A percentile compares a stretch with the other conserved stretches of the same genome.
Conservation (phyloP, 2,329 filamentous ascomycete species). For the Shiraia bambusicola region DNA sequence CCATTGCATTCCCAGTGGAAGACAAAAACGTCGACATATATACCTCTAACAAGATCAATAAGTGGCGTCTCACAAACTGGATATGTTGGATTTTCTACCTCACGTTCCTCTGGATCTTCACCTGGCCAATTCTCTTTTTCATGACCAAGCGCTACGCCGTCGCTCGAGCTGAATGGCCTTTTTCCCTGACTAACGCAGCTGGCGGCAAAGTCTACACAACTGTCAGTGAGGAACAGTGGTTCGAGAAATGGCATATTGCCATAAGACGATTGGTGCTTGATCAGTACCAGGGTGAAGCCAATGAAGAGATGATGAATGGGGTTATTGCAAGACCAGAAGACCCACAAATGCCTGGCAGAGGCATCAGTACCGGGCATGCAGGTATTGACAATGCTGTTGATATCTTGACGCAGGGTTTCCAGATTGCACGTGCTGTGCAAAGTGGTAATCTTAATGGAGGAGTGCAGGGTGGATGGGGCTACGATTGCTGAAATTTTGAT, state of each 20-base stretch:
- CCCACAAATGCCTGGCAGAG: conserved; percentile 34
- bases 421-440: conserved; percentile 33
- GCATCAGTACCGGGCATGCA: conserved; percentile 28
- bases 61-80: conserved; percentile 65
- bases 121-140: conserved; percentile 71
- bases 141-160: conserved; percentile 68
- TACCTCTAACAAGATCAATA: conserved; percentile 62
- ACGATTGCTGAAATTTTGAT: conserved; percentile 26
- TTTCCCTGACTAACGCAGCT: conserved; percentile 43
- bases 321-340: conserved; percentile 48
- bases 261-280: conserved; percentile 62
- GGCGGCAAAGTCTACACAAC: conserved; percentile 53
- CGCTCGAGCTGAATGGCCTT: conserved; percentile 62
- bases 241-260: conserved; percentile 62
- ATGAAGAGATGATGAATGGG: conserved; percentile 46
- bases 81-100: conserved; percentile 66
- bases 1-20: conserved; percentile 61
- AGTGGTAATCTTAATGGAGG: conserved; percentile 22
- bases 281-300: conserved; percentile 57
- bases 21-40: conserved; percentile 63
- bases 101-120: conserved; percentile 67
- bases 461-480: conserved; percentile 38
- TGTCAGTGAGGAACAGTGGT: conserved; percentile 58
- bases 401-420: conserved; percentile 36
- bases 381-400: conserved; percentile 37